Percentiles rank a stretch among this genome's conserved stretches.
Conservation (phyloP, 164 flowering plant species). For the Berberis vulgaris region DNA sequence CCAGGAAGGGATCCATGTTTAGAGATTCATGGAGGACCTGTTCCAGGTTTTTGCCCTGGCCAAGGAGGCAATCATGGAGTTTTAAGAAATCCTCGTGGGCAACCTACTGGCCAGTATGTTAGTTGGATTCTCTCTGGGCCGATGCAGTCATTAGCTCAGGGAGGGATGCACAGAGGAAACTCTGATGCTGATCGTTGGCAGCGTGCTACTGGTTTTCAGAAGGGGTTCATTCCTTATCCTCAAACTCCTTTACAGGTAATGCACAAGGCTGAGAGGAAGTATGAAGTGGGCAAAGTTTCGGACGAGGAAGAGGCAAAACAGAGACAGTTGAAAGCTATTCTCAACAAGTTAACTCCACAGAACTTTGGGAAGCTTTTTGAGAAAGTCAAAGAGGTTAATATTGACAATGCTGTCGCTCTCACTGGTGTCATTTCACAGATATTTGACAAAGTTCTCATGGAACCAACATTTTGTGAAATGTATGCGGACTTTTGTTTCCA, state of each 20-base stretch:
- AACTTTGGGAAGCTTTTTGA: constrained; percentile 76
- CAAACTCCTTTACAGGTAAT: constrained; percentile 49
- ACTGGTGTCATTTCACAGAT: constrained; percentile 75
- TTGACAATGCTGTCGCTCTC: constrained; percentile 59
- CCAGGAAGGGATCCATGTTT: constrained; percentile 34
- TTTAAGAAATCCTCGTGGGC: constrained; percentile 53
- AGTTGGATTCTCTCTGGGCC: constrained; percentile 73
- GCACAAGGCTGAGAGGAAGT: constrained; percentile 80
- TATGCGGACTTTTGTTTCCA: constrained; percentile 73
- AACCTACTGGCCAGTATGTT: constrained; percentile 33
- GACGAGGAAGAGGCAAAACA: constrained; percentile 73
- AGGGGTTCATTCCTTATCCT: constrained; percentile 70
- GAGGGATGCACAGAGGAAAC: constrained; percentile 44
- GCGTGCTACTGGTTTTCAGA: constrained; percentile 43
- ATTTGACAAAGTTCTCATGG: constrained; percentile 84
- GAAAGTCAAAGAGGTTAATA: constrained; percentile 74
- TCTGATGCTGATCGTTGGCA: constrained; percentile 79
- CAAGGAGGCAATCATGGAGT: constrained; percentile 74
- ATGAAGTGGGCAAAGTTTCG: constrained; percentile 61
- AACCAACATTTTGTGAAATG: constrained; percentile 92
- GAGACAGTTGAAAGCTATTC: constrained; percentile 61
- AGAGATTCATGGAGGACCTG: constrained; percentile 39
- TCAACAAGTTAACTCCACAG: constrained; percentile 85
- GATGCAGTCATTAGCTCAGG: constrained; percentile 47
- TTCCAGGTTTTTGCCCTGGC: constrained; percentile 47